Percentiles rank a stretch among this genome's conserved stretches.
phyloP scores from a whole-genome alignment of 192 early-diverging fungal genomes.

The Allomyces macrogynus region DNA sequence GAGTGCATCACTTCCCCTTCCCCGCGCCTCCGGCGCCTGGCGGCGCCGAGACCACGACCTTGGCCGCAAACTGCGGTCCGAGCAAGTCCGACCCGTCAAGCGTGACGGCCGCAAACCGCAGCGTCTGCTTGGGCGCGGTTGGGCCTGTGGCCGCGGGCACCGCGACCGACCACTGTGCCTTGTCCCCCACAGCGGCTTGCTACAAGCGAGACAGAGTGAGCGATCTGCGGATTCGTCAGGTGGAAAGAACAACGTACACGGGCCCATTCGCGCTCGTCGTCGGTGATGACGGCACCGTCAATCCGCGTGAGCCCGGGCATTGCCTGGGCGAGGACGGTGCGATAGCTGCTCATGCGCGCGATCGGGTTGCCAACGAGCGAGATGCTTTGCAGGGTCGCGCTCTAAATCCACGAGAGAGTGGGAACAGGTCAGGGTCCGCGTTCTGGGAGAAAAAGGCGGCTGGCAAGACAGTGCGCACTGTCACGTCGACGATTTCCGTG shows the following conservation, averaged over 20 bases:
- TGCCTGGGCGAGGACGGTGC: background rate
- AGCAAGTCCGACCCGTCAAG: background rate
- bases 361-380: background rate
- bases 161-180: background rate
- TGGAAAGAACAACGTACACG: background rate
- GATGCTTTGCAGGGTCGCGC: background rate
- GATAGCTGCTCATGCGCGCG: background rate
- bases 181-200: background rate
- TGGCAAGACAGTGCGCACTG: background rate
- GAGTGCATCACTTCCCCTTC: too few species aligned
- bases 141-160: background rate
- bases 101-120: background rate
- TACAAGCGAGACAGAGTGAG: background rate
- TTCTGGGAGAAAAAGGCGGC: too few species aligned
- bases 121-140: background rate
- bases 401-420: background rate
- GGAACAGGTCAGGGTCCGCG: too few species aligned
- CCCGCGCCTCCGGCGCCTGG: too few species aligned
- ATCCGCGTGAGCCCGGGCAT: background rate
- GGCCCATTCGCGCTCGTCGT: background rate
- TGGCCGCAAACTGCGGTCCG: background rate
- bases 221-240: background rate
- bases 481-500: background rate
- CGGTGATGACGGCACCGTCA: background rate
- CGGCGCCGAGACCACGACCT: too few species aligned